These are phyloP conservation scores for Claviceps arundinis DNA, from an alignment of 2,329 filamentous ascomycete species.

Conservation along the genomic window DNA sequence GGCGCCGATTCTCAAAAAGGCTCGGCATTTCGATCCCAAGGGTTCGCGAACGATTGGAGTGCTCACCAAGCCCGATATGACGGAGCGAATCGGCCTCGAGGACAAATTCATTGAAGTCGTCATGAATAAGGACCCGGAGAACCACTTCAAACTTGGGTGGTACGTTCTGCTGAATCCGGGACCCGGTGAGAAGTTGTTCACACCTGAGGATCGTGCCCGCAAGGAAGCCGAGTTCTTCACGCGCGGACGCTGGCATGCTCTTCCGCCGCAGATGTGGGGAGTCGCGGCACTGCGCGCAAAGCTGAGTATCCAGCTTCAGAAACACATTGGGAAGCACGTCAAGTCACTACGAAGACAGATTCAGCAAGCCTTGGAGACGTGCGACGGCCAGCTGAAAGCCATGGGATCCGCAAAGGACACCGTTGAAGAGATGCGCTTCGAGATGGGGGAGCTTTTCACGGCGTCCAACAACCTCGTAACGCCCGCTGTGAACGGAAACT, in stretches of 20 bases:
- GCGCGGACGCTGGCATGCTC: constrained; percentile 32
- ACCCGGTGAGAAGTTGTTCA: constrained; percentile 30
- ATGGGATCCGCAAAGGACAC: constrained; percentile 39
- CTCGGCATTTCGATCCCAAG: constrained; percentile 34
- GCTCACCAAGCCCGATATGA: constrained; percentile 39
- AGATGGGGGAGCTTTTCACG: constrained; percentile 40
- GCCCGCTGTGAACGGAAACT: constrained; percentile 39
- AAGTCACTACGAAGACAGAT: constrained; percentile 37
- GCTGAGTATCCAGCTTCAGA: constrained; percentile 35
- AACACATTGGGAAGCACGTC: constrained; percentile 39
- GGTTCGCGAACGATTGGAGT: constrained; percentile 38
- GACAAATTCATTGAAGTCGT: constrained; percentile 42
- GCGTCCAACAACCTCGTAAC: constrained; percentile 40
- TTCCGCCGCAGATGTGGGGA: constrained; percentile 35
- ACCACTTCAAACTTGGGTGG: constrained; percentile 39
- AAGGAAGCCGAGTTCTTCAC: constrained; percentile 36
- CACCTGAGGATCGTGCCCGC: constrained; percentile 26
- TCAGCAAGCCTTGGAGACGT: constrained; percentile 34
- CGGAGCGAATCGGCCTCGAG: constrained; percentile 37
- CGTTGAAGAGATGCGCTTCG: constrained; percentile 38
- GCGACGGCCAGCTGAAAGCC: constrained; percentile 34
- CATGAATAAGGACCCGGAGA: constrained; percentile 34
- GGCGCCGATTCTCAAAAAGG: constrained; percentile 37
- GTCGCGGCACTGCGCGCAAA: constrained; percentile 32
- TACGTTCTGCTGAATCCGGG: constrained; percentile 38